phyloP scores from a whole-genome alignment of 1,284 basidiomycete genomes.

The Fomitopsis palustris region DNA sequence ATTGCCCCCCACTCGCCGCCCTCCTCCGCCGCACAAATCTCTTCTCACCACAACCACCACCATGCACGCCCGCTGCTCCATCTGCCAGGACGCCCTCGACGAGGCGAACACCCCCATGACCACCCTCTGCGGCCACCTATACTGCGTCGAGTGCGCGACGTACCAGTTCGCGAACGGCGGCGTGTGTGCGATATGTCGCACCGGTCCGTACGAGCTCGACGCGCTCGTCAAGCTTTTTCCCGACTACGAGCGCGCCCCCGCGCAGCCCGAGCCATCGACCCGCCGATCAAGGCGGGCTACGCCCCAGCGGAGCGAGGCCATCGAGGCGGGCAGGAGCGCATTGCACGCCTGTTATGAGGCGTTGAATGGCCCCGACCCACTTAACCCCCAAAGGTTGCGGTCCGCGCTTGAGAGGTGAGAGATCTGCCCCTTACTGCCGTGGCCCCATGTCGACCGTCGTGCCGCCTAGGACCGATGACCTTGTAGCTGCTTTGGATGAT shows the following conservation, averaged over 20 bases:
- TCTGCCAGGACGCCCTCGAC: slow-evolving; percentile 23
- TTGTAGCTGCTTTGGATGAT: neutral
- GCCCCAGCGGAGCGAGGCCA: neutral
- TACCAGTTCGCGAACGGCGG: slow-evolving; percentile 20
- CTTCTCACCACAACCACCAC: neutral
- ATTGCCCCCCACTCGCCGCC: neutral
- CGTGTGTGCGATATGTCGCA: slow-evolving; percentile 24
- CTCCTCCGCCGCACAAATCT: neutral
- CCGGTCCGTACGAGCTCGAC: neutral
- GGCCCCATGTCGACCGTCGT: neutral
- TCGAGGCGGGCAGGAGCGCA: neutral
- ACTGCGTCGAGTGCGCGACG: slow-evolving; percentile 26
- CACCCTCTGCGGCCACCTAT: slow-evolving; percentile 28
- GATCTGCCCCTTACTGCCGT: neutral
- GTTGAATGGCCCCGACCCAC: neutral
- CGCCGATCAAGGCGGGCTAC: neutral
- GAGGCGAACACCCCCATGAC: slow-evolving; percentile 14
- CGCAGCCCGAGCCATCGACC: neutral
- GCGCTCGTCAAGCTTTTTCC: neutral
- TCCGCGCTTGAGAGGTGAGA: slow-evolving; percentile 3
- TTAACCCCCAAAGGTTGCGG: neutral
- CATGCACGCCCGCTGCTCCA: slow-evolving; percentile 21
- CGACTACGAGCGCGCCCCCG: neutral
- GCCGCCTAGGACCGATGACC: slow-evolving; percentile 1
- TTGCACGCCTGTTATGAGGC: slow-evolving; percentile 4